Conservation (phyloP, 257 asterid species). For the Plantago major region DNA sequence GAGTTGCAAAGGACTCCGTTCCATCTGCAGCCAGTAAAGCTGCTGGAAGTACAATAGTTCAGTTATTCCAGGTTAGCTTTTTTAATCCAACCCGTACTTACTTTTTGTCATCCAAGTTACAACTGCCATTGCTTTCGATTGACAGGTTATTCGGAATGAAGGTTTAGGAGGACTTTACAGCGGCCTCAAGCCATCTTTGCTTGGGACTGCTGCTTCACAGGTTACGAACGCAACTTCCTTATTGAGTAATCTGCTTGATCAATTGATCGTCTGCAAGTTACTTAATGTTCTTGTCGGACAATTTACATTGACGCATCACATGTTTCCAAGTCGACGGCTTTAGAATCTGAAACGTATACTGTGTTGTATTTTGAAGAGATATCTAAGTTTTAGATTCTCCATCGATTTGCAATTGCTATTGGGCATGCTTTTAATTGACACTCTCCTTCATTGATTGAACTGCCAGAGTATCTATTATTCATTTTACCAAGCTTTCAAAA, state of each 20-base stretch:
- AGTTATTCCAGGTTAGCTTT: conserved; percentile 47
- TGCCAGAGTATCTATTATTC: conserved; percentile 81
- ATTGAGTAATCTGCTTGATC: background rate
- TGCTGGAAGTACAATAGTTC: conserved; percentile 46
- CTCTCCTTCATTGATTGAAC: conserved; percentile 30
- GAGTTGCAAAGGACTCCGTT: conserved; percentile 49
- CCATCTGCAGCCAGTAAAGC: conserved; percentile 20
- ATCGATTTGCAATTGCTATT: background rate
- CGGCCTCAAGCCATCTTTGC: conserved; percentile 88
- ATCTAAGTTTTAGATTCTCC: background rate
- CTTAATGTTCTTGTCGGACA: no score
- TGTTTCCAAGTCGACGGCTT: no score
- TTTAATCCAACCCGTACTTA: background rate
- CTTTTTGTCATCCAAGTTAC: background rate
- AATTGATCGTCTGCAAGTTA: background rate
- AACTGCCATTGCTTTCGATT: background rate
- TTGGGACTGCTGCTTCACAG: conserved; percentile 93
- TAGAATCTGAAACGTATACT: no score
- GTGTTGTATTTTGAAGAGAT: background rate
- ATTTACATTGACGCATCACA: no score
- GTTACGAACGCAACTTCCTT: conserved; percentile 27
- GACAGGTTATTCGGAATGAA: conserved; percentile 59
- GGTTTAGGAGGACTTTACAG: conserved; percentile 91
- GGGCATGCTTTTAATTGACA: conserved; percentile 10
- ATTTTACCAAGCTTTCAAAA: conserved; percentile 82